Evolutionary conservation across 1,139 yeast genomes (phyloP).

Genomic region (Blastobotrys arbuscula): DNA sequence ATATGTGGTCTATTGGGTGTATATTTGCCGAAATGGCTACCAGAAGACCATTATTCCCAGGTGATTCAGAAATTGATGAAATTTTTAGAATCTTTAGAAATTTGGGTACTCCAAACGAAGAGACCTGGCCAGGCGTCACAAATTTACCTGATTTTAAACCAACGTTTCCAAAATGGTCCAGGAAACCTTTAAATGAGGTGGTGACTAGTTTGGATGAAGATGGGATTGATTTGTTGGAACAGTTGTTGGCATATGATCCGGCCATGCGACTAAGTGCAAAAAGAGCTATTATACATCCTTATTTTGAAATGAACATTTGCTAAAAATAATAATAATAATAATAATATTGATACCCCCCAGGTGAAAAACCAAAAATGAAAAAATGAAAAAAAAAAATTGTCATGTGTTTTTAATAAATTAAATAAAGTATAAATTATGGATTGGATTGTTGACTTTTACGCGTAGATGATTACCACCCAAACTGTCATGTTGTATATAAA

Average conservation of each 20-base stretch:
- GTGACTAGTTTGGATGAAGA: constrained; percentile 70
- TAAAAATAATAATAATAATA: no score
- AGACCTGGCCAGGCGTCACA: constrained; percentile 93
- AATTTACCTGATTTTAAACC: constrained; percentile 92
- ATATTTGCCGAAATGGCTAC: constrained; percentile 98
- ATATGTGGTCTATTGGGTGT: constrained; percentile 98
- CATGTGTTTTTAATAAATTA: no score
- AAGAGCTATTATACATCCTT: constrained; percentile 85
- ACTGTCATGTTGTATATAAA: no score
- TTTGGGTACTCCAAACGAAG: constrained; percentile 92
- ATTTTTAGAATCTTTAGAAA: constrained; percentile 90
- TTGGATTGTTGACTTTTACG: no score
- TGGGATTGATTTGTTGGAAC: constrained; percentile 78
- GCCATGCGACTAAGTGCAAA: constrained; percentile 92
- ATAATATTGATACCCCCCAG: no score
- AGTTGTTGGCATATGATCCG: constrained; percentile 85
- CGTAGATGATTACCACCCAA: no score
- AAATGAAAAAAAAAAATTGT: no score
- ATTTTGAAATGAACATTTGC: constrained; percentile 51
- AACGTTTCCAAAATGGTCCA: constrained; percentile 92
- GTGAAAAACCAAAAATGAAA: no score
- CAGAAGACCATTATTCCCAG: constrained; percentile 92
- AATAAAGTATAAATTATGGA: no score
- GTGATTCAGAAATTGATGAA: constrained; percentile 97
- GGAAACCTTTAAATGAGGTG: constrained; percentile 60